Evolutionary conservation across 2,329 filamentous ascomycete genomes (phyloP).

Genomic region (Penicillium italicum): DNA sequence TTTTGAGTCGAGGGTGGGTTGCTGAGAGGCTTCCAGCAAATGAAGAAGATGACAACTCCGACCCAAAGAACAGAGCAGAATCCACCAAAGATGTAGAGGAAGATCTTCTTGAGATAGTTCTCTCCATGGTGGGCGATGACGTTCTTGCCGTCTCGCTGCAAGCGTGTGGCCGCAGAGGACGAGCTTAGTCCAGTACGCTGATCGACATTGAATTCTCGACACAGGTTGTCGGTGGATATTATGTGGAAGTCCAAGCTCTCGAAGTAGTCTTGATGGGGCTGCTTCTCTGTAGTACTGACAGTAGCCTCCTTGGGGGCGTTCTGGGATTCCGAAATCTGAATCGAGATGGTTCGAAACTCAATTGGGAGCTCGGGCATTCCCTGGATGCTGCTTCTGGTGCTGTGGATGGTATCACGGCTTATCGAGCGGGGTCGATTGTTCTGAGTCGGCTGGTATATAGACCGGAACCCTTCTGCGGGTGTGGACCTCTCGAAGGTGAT

Average conservation of each 20-base stretch:
- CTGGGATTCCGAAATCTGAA: conserved; percentile 40
- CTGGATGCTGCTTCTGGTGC: conserved; percentile 12
- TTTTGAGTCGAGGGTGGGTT: conserved; percentile 67
- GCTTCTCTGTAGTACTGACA: conserved; percentile 10
- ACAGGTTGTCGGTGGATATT: conserved; percentile 54
- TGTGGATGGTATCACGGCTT: conserved; percentile 21
- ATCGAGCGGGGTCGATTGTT: conserved; percentile 18
- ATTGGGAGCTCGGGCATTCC: conserved; percentile 30
- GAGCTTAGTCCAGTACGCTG: conserved; percentile 56
- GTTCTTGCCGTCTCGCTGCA: conserved; percentile 64
- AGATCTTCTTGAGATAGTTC: conserved; percentile 55
- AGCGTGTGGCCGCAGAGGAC: conserved; percentile 54
- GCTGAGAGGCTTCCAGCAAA: conserved; percentile 73
- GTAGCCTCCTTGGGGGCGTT: conserved; percentile 27
- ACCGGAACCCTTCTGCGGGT: conserved; percentile 12
- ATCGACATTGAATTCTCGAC: conserved; percentile 59
- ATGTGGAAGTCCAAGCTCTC: conserved; percentile 66
- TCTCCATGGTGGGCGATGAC: conserved; percentile 64
- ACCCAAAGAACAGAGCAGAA: conserved; percentile 72
- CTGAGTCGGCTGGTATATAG: conserved; percentile 19
- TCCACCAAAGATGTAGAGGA: conserved; percentile 72
- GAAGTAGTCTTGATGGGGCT: conserved; percentile 47
- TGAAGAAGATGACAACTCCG: conserved; percentile 68
- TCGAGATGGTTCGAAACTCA: conserved; percentile 40
- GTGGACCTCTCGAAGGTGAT: conserved; percentile 24